Evolutionary conservation across 495 filamentous ascomycete genomes (phyloP).

Genomic region (Bacidia gigantensis): DNA sequence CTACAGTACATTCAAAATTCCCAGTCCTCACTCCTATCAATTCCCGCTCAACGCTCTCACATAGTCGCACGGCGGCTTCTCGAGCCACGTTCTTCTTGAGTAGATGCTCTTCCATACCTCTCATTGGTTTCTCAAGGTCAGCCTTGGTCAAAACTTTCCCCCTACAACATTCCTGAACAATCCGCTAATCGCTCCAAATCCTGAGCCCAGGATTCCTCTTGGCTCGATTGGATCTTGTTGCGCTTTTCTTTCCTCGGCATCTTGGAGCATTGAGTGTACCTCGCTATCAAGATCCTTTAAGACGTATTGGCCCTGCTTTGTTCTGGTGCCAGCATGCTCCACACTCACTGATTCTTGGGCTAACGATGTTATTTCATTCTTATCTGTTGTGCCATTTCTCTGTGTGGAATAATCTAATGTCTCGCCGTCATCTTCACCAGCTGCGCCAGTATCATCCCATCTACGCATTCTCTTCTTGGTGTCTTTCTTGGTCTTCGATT

Average conservation of each 20-base stretch:
- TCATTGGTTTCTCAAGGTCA: constrained; percentile 81
- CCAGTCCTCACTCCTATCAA: constrained; percentile 83
- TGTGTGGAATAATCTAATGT: constrained; percentile 73
- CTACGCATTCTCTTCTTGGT: constrained; percentile 65
- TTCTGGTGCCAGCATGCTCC: constrained; percentile 69
- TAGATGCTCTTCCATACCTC: constrained; percentile 90
- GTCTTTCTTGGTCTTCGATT: constrained; percentile 42
- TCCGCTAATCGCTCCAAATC: constrained; percentile 64
- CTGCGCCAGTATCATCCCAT: constrained; percentile 82
- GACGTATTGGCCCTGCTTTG: constrained; percentile 81
- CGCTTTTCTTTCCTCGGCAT: constrained; percentile 50
- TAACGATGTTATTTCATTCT: constrained; percentile 33
- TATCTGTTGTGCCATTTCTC: constrained; percentile 33
- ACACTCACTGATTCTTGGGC: constrained; percentile 59
- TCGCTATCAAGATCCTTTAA: constrained; percentile 87
- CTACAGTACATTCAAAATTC: constrained; percentile 66
- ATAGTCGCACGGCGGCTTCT: constrained; percentile 83
- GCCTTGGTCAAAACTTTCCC: constrained; percentile 79
- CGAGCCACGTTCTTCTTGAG: constrained; percentile 92
- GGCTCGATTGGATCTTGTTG: constrained; percentile 29
- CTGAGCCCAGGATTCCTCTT: constrained; percentile 58
- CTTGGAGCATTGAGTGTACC: constrained; percentile 73
- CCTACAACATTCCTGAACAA: constrained; percentile 91
- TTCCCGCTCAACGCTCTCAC: constrained; percentile 79
- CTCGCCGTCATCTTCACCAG: constrained; percentile 70